phyloP scores from a whole-genome alignment of 2,329 filamentous ascomycete species.

The Exophiala oligosperma region DNA sequence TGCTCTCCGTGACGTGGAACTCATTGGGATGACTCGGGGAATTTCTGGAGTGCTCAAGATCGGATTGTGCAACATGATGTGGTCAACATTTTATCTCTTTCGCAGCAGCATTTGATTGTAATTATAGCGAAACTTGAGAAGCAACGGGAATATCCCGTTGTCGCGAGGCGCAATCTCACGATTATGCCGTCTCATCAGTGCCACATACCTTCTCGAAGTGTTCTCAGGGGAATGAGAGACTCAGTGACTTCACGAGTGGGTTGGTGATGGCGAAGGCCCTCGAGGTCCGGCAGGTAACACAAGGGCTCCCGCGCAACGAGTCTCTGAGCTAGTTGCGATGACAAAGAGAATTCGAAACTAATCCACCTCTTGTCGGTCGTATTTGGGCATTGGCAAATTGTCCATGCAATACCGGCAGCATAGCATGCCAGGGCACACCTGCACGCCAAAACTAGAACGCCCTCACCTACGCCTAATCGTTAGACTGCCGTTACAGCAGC shows the following conservation, averaged over 20 bases:
- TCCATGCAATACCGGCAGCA: neutral
- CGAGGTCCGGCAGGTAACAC: neutral
- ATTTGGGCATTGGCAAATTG: neutral
- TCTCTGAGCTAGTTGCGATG: neutral
- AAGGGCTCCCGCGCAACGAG: constrained; percentile 1
- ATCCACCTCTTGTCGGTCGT: neutral
- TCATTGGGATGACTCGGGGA: constrained; percentile 8
- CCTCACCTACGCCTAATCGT: too few relatives aligned
- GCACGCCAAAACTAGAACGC: too few relatives aligned
- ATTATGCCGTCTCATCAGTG: constrained; percentile 1
- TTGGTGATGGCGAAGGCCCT: constrained; percentile 3
- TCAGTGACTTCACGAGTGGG: neutral
- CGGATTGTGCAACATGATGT: constrained; percentile 10
- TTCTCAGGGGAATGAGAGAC: neutral
- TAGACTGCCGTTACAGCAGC: too few relatives aligned
- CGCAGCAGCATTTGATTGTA: neutral
- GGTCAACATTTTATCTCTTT: neutral
- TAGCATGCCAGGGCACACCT: too few relatives aligned
- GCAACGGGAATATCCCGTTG: constrained; percentile 6
- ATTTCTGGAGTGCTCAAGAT: constrained; percentile 10
- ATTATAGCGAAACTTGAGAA: neutral
- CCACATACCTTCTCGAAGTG: neutral
- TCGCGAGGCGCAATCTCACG: constrained; percentile 6
- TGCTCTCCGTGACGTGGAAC: constrained; percentile 16
- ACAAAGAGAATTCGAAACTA: neutral